Evolutionary conservation across 78 protist genomes (phyloP).

Genomic region (Paulinella micropora): DNA sequence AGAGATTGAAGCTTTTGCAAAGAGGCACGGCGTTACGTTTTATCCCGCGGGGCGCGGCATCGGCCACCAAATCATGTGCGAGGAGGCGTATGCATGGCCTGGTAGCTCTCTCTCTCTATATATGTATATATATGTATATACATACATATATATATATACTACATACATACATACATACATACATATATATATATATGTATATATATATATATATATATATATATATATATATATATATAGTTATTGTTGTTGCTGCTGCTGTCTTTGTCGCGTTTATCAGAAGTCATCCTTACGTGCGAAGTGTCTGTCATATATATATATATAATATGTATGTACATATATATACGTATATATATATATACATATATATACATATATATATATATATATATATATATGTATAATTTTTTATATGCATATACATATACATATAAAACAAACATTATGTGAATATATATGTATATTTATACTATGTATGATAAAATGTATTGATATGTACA

Average conservation of each 20-base stretch:
- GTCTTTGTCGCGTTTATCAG: too few species aligned
- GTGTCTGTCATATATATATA: background rate
- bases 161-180: background rate
- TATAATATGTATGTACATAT: background rate
- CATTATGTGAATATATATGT: background rate
- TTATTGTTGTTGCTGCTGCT: too few species aligned
- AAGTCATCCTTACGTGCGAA: too few species aligned
- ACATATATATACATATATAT: background rate
- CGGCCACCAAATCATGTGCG: conserved; percentile 56
- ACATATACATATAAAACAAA: background rate
- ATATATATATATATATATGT: background rate
- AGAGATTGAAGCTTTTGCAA: conserved; percentile 33
- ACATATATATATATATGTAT: background rate
- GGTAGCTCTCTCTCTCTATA: too few species aligned
- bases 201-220: background rate
- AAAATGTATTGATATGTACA: too few species aligned
- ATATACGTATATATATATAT: background rate
- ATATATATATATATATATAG: background rate
- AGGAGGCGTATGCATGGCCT: too few species aligned
- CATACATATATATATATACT: too few species aligned
- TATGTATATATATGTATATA: too few species aligned
- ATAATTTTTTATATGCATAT: background rate
- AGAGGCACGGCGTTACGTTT: background rate
- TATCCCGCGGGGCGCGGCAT: conserved; percentile 57
- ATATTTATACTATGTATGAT: background rate